Evolutionary conservation across 768 basidiomycete genomes (phyloP).

Genomic region (Rossbeevera mucosa): DNA sequence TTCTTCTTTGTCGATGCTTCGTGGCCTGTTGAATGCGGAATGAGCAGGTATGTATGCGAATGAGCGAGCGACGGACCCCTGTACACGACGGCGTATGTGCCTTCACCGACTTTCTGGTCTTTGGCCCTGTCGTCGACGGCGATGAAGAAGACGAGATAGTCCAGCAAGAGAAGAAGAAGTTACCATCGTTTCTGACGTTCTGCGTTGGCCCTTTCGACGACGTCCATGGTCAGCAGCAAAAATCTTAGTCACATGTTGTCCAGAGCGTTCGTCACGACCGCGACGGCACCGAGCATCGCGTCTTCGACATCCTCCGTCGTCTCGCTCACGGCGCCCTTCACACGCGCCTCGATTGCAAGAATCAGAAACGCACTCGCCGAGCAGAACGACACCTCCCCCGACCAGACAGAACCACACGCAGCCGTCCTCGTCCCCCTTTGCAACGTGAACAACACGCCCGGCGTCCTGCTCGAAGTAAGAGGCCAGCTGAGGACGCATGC

Average conservation of each 20-base stretch:
- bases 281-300: neutral
- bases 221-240: too few relatives aligned
- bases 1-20: slow-evolving; percentile 72
- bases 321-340: slow-evolving; percentile 35
- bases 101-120: slow-evolving; percentile 81
- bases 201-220: slow-evolving; percentile 72
- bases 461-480: slow-evolving; percentile 69
- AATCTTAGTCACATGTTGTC: too few relatives aligned
- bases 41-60: neutral
- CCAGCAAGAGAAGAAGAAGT: slow-evolving; percentile 6
- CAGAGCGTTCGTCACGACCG: slow-evolving; percentile 23
- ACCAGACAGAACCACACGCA: slow-evolving; percentile 43
- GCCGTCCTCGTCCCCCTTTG: slow-evolving; percentile 76
- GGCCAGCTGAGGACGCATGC: slow-evolving; percentile 63
- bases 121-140: slow-evolving; percentile 53
- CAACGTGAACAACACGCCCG: slow-evolving; percentile 62
- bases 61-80: slow-evolving; percentile 50
- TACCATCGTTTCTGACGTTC: slow-evolving; percentile 70
- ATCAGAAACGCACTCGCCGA: slow-evolving; percentile 29
- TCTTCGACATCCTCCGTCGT: slow-evolving; percentile 18
- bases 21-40: slow-evolving; percentile 45
- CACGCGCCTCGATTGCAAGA: slow-evolving; percentile 29
- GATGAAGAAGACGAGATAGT: slow-evolving; percentile 5
- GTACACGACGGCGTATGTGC: slow-evolving; percentile 95
- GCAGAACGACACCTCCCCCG: slow-evolving; percentile 15